phyloP scores from a whole-genome alignment of 306 rosid species.

The Mimosa pudica region DNA sequence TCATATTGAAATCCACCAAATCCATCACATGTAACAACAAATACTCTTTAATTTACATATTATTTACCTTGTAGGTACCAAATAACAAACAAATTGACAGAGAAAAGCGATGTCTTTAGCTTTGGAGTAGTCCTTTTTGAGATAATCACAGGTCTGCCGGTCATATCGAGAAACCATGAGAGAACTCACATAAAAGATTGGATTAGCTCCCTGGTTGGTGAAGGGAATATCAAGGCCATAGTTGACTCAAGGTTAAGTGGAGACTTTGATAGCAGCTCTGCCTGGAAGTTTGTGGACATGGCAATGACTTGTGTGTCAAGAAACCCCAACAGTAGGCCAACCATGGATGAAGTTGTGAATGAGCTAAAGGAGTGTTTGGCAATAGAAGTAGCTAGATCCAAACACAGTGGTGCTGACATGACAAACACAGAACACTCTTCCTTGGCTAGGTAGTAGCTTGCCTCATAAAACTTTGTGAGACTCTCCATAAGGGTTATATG shows the following conservation, averaged over 20 bases:
- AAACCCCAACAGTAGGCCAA: background rate
- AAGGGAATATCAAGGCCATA: background rate
- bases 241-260: background rate
- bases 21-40: background rate
- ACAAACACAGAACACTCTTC: background rate
- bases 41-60: too few relatives aligned
- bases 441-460: background rate
- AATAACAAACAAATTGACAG: background rate
- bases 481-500: background rate
- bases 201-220: background rate
- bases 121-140: background rate
- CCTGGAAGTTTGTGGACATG: background rate
- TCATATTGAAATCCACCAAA: background rate
- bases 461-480: background rate
- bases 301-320: background rate
- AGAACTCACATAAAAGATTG: background rate
- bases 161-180: background rate
- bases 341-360: background rate
- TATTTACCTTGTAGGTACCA: background rate
- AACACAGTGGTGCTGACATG: background rate
- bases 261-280: background rate
- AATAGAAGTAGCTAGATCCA: background rate
- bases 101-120: background rate
- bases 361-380: background rate
- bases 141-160: background rate